Conservation (phyloP, 2,329 filamentous ascomycete genomes). For the Fusarium xyrophilum region DNA sequence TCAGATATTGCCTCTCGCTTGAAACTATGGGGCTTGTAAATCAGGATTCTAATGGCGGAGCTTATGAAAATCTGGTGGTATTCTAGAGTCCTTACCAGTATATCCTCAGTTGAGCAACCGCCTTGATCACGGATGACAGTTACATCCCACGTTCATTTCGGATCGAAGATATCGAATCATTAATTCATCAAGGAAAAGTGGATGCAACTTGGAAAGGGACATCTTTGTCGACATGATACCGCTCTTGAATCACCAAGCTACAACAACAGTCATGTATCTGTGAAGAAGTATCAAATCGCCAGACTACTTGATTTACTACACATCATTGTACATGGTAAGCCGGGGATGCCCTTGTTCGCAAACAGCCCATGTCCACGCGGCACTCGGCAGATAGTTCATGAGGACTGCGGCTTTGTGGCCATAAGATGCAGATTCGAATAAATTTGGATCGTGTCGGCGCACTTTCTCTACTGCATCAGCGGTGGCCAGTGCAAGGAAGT, state of each 20-base stretch:
- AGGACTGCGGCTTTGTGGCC: slow-evolving; percentile 43
- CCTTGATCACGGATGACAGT: neutral
- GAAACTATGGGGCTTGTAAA: neutral
- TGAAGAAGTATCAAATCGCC: slow-evolving; percentile 1
- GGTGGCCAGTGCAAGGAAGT: slow-evolving; percentile 65
- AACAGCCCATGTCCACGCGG: slow-evolving; percentile 50
- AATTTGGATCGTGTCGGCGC: slow-evolving; percentile 40
- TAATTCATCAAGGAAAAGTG: neutral
- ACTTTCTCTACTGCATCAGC: slow-evolving; percentile 60
- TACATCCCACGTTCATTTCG: slow-evolving; percentile 9
- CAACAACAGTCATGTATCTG: neutral
- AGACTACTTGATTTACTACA: slow-evolving; percentile 37
- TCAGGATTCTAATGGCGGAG: slow-evolving; percentile 19
- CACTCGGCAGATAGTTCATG: slow-evolving; percentile 48
- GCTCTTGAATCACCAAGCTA: neutral
- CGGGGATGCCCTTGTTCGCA: slow-evolving; percentile 45
- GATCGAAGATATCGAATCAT: slow-evolving; percentile 9
- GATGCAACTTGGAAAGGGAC: neutral
- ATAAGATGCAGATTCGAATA: slow-evolving; percentile 51
- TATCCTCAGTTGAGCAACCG: slow-evolving; percentile 35
- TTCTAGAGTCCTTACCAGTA: slow-evolving; percentile 10
- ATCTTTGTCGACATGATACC: slow-evolving; percentile 19
- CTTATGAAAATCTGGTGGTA: slow-evolving; percentile 20
- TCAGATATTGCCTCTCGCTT: slow-evolving; percentile 3
- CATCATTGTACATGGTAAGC: slow-evolving; percentile 49